Evolutionary conservation across 106 monocot species (phyloP).

Genomic region (Cymbidium sinense): DNA sequence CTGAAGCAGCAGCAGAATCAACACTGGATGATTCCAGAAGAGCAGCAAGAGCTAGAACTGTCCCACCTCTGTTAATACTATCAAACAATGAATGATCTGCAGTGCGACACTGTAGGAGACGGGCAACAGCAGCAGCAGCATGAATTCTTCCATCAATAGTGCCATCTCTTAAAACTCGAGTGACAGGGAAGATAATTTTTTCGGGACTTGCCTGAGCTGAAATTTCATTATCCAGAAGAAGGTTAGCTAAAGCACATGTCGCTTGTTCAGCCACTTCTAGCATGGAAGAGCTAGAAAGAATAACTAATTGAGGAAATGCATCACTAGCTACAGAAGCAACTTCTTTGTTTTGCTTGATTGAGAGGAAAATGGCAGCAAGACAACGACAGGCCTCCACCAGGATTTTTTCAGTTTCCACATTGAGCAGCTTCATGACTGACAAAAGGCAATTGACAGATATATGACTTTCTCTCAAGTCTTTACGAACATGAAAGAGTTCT

Average conservation of each 20-base stretch:
- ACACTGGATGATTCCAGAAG: conserved; percentile 63
- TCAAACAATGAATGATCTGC: conserved; percentile 44
- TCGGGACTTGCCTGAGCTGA: conserved; percentile 49
- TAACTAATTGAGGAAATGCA: conserved; percentile 41
- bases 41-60: conserved; percentile 76
- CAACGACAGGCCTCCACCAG: conserved; percentile 53
- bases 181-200: conserved; percentile 66
- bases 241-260: conserved; percentile 82
- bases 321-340: conserved; percentile 62
- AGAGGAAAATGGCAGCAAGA: conserved; percentile 92
- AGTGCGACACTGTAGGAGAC: conserved; percentile 57
- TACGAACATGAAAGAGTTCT: conserved; percentile 69
- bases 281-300: conserved; percentile 66
- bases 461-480: conserved; percentile 91
- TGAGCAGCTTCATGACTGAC: conserved; percentile 63
- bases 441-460: conserved; percentile 69
- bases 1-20: conserved; percentile 70
- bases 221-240: conserved; percentile 73
- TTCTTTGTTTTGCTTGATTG: conserved; percentile 85
- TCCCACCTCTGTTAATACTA: conserved; percentile 60
- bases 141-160: conserved; percentile 81
- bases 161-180: conserved; percentile 75
- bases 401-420: conserved; percentile 57
- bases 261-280: conserved; percentile 89
- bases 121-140: conserved; percentile 87